Evolutionary conservation across 225 moss, liverwort and hornwort species (phyloP).

Genomic region (Asterella californica): DNA sequence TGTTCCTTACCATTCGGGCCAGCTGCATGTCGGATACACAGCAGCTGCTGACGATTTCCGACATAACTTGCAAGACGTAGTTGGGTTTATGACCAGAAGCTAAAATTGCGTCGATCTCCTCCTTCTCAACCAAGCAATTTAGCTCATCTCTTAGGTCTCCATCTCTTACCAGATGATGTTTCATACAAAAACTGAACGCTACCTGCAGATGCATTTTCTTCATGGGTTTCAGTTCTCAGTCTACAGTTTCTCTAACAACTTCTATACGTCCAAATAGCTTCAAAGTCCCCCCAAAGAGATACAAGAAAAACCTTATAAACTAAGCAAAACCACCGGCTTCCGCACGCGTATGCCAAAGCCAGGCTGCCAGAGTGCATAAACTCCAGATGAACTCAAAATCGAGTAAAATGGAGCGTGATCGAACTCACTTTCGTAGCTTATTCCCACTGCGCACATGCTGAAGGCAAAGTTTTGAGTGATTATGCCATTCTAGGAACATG

Average conservation of each 20-base stretch:
- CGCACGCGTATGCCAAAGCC: no score
- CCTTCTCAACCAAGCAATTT: conserved; percentile 32
- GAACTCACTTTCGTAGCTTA: no score
- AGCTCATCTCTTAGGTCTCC: conserved; percentile 27
- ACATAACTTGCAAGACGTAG: conserved; percentile 67
- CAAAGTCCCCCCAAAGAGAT: not conserved
- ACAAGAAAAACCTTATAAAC: not conserved
- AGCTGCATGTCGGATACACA: conserved; percentile 58
- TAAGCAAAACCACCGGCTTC: not conserved
- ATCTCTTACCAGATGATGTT: conserved; percentile 44
- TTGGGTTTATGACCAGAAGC: conserved; percentile 51
- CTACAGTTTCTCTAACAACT: not conserved
- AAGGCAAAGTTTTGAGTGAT: no score
- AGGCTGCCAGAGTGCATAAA: no score
- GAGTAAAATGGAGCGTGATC: no score
- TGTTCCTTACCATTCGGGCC: conserved; percentile 41
- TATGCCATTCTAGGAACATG: no score
- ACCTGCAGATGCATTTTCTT: conserved; percentile 23
- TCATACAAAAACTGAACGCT: conserved; percentile 52
- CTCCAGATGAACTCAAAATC: no score
- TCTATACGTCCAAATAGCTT: not conserved
- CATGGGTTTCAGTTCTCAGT: not conserved
- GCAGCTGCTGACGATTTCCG: conserved; percentile 58
- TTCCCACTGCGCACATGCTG: no score
- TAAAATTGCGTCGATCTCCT: conserved; percentile 49